A percentile compares a stretch with the other conserved stretches of the same genome.
These are phyloP conservation scores for Limonium bicolor DNA, from an alignment of 148 eudicot genomes.

Conservation along the genomic window DNA sequence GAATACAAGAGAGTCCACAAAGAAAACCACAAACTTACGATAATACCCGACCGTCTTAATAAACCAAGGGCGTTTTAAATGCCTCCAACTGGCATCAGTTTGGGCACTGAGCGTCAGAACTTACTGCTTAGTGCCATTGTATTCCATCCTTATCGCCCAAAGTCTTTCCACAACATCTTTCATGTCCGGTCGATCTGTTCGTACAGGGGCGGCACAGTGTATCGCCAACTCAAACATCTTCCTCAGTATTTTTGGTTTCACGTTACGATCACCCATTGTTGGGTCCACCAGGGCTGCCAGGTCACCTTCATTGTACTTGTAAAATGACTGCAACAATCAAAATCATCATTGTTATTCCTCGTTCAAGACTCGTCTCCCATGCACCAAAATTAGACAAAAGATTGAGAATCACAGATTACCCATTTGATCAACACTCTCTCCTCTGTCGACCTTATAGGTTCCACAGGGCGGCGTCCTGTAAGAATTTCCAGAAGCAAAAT, in stretches of 20 bases:
- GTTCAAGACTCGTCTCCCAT: too few relatives aligned
- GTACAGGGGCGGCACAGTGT: conserved; percentile 76
- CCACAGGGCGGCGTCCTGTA: conserved; percentile 92
- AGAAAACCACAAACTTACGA: too few relatives aligned
- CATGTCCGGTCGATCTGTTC: conserved; percentile 84
- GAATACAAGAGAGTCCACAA: too few relatives aligned
- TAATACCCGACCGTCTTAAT: too few relatives aligned
- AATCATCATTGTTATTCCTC: background rate
- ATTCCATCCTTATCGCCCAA: conserved; percentile 75
- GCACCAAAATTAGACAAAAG: too few relatives aligned
- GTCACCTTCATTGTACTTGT: conserved; percentile 42
- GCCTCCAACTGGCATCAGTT: too few relatives aligned
- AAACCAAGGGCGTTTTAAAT: too few relatives aligned
- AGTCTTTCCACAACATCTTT: conserved; percentile 58
- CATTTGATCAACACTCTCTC: conserved; percentile 76
- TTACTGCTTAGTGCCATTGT: too few relatives aligned
- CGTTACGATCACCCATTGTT: conserved; percentile 36
- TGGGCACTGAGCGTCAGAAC: too few relatives aligned
- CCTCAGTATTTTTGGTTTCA: conserved; percentile 37
- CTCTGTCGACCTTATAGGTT: conserved; percentile 39
- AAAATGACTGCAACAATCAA: conserved; percentile 42
- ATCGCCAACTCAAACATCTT: conserved; percentile 63
- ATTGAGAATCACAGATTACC: conserved; percentile 30
- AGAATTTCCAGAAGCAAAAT: conserved; percentile 65
- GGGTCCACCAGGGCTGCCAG: conserved; percentile 48